Evolutionary conservation across 371 early-diverging fungal species (phyloP).

Genomic region (Chytridiales sp.): DNA sequence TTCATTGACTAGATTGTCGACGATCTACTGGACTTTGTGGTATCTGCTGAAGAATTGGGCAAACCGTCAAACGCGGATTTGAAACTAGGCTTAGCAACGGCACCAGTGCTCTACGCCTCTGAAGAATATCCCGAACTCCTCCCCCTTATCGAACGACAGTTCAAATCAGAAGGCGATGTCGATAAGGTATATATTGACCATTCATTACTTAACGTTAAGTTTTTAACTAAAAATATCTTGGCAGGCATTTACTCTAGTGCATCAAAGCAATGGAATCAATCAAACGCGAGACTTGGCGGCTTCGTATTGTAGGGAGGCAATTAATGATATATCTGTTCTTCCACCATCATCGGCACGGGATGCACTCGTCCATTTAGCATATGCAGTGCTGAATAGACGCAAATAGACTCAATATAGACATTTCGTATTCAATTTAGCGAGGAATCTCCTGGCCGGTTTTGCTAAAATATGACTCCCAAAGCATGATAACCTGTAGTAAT

Average conservation of each 20-base stretch:
- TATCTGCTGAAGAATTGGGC: constrained; percentile 74
- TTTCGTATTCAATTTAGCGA: neutral
- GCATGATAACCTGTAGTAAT: constrained; percentile 11
- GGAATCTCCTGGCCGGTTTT: constrained; percentile 10
- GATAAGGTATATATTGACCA: constrained; percentile 35
- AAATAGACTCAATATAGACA: constrained; percentile 31
- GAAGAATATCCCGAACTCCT: constrained; percentile 83
- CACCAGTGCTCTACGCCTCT: constrained; percentile 91
- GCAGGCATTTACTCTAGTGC: constrained; percentile 44
- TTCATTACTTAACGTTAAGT: constrained; percentile 1
- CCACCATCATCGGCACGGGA: constrained; percentile 38
- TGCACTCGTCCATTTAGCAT: constrained; percentile 45
- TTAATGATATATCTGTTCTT: constrained; percentile 33
- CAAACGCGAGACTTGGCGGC: constrained; percentile 43
- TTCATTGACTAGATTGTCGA: constrained; percentile 68
- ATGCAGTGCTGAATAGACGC: constrained; percentile 46
- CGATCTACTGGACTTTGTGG: constrained; percentile 90
- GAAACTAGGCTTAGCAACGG: constrained; percentile 85
- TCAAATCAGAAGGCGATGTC: constrained; percentile 50
- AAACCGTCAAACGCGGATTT: constrained; percentile 89
- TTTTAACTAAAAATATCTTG: constrained; percentile 1
- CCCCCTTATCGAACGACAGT: constrained; percentile 82
- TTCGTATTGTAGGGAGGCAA: constrained; percentile 41
- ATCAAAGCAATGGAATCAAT: constrained; percentile 36
- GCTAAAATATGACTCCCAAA: constrained; percentile 25